phyloP scores from a whole-genome alignment of 805 yeast species.

The Zygoascus biomembranicola region DNA sequence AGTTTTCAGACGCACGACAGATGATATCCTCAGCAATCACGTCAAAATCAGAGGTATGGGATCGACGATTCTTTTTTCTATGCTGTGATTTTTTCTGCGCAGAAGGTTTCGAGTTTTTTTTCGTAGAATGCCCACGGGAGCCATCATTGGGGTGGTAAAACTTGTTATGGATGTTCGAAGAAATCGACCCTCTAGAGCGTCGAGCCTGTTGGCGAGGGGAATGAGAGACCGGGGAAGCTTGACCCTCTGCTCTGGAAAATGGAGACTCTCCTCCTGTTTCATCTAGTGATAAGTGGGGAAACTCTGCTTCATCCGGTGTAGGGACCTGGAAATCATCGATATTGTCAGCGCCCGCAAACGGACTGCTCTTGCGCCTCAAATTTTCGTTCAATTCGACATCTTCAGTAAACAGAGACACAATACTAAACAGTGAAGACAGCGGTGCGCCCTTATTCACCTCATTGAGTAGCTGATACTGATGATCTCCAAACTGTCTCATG shows the following conservation, averaged over 20 bases:
- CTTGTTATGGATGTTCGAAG: not conserved
- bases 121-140: not conserved
- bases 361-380: constrained; percentile 3
- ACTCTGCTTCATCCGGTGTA: not conserved
- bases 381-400: constrained; percentile 26
- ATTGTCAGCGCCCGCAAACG: constrained; percentile 1
- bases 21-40: constrained; percentile 35
- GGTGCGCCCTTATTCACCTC: constrained; percentile 81
- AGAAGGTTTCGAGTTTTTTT: not conserved
- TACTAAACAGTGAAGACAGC: constrained; percentile 71
- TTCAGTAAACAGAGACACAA: constrained; percentile 63
- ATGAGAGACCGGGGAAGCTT: not conserved
- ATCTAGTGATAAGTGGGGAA: not conserved
- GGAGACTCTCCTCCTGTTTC: not conserved
- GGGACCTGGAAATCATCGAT: constrained; percentile 3
- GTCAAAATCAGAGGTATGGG: constrained; percentile 6
- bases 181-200: not conserved
- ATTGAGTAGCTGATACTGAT: constrained; percentile 64
- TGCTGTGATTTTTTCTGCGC: not conserved
- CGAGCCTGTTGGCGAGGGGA: not conserved
- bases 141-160: not conserved
- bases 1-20: constrained; percentile 64
- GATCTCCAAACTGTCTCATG: constrained; percentile 25
- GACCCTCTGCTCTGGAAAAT: not conserved
- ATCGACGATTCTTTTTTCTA: not conserved